Evolutionary conservation across 331 rosid genomes (phyloP), one percentile per base, ranked within the genome.

Genomic region (Acacia pycnantha): DNA sequence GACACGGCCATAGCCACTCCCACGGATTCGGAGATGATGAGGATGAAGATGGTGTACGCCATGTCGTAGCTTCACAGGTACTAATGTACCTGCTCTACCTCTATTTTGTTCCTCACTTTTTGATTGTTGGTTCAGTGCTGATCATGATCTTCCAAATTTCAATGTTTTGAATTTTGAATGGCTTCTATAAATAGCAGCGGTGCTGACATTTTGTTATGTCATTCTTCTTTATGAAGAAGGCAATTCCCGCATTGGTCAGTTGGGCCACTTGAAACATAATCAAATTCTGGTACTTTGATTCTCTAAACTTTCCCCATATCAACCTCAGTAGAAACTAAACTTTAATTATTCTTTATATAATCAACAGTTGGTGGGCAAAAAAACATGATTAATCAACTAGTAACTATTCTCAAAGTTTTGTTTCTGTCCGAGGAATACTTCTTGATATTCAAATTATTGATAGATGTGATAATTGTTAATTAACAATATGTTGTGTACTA

Each of bases 51-150:
- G 89, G 90, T 21, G 87, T 84, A 2, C 88, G 98, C 26, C 99
- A 96, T 88, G 95, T 94, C 75, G 97, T 96, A 33, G 95, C 92
- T 86, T 92, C 99, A 0, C 99, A 96, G 98, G 99, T 95, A n/a
- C n/a, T n/a, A 82, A 59, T 44, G 47, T 44, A 6, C 56, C 56
- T 44, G 9, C 35, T 70, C 14, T 5, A 3, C 19, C 29, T 24
- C 35, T 4, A 0, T 41, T 1, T 69, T 69, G 31, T 19, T 40
- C 3, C 14, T 18, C 41, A 26, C 44, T 4, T 31, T 33, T 9
- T 31, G 24, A 15, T 65, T 7, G 44, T 65, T 31, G 15, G 71
- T 65, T 69, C 16, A 19, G 48, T n/a, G 31, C 10, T n/a, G 73
- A 37, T 37, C 74, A 7, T 46, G 19, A 26, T 71, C 40, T 46